Conservation (phyloP, 257 asterid genomes). For the Solanum corneliomulleri region DNA sequence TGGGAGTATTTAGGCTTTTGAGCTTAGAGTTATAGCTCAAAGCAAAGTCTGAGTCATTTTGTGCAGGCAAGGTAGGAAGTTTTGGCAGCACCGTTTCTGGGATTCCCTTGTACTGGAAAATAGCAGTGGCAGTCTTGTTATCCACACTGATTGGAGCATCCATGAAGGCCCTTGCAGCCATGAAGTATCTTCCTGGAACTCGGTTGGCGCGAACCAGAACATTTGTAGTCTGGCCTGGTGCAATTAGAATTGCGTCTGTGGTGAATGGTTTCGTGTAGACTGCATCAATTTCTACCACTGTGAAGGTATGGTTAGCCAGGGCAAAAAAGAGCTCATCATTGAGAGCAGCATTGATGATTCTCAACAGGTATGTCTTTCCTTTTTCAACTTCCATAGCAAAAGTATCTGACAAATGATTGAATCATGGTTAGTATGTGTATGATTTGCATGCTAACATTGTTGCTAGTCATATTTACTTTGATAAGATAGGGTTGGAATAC, state of each 20-base stretch:
- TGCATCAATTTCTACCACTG: slow-evolving; percentile 42
- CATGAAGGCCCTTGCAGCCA: slow-evolving; percentile 45
- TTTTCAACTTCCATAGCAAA: slow-evolving; percentile 30
- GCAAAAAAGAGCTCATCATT: slow-evolving; percentile 61
- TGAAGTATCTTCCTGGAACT: slow-evolving; percentile 17
- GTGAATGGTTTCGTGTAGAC: slow-evolving; percentile 38
- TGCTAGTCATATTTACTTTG: background rate
- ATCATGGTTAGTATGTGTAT: background rate
- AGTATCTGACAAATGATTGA: slow-evolving; percentile 20
- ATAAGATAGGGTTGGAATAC: background rate
- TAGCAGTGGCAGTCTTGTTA: slow-evolving; percentile 46
- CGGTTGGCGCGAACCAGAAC: slow-evolving; percentile 40
- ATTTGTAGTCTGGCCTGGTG: slow-evolving; percentile 33
- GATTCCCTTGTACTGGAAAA: slow-evolving; percentile 36
- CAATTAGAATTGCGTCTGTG: slow-evolving; percentile 31
- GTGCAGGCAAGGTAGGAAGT: slow-evolving; percentile 26
- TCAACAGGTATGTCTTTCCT: slow-evolving; percentile 24
- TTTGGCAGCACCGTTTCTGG: slow-evolving; percentile 19
- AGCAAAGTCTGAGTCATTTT: slow-evolving; percentile 31
- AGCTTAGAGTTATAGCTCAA: slow-evolving; percentile 24
- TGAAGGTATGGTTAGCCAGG: slow-evolving; percentile 38
- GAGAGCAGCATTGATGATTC: slow-evolving; percentile 28
- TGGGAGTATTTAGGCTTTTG: slow-evolving; percentile 24
- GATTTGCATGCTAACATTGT: background rate
- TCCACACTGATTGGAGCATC: slow-evolving; percentile 38